Evolutionary conservation across 257 asterid species (phyloP).

Genomic region (Solanum megistacrolobum): DNA sequence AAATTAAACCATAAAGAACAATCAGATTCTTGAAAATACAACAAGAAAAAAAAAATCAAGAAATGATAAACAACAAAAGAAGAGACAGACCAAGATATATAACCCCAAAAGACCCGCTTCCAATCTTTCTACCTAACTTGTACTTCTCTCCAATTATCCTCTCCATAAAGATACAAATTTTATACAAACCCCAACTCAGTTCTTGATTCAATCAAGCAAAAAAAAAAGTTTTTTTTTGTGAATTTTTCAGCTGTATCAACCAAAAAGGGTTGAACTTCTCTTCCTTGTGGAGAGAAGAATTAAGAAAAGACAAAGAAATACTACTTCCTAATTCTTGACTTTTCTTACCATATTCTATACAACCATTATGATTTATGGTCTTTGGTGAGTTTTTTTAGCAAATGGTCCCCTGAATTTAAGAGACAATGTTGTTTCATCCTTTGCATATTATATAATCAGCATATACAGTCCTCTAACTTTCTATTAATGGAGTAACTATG

Average conservation of each 20-base stretch:
- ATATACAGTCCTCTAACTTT: neutral
- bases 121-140: constrained; percentile 79
- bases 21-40: neutral
- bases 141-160: constrained; percentile 66
- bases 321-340: neutral
- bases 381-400: neutral
- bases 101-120: constrained; percentile 83
- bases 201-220: neutral
- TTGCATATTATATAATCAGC: neutral
- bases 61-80: neutral
- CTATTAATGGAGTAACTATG: neutral
- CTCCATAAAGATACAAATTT: constrained; percentile 5
- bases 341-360: neutral
- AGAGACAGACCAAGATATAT: constrained; percentile 51
- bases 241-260: neutral
- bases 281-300: neutral
- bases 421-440: neutral
- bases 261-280: neutral
- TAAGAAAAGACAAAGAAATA: neutral
- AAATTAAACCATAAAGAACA: neutral
- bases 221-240: neutral
- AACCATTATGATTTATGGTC: neutral
- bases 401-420: neutral
- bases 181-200: neutral
- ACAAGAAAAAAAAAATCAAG: neutral